A percentile compares a stretch with the other conserved stretches of the same genome.
Evolutionary conservation across 139 green algal genomes (phyloP).

Genomic region (Picochlorum sp.): DNA sequence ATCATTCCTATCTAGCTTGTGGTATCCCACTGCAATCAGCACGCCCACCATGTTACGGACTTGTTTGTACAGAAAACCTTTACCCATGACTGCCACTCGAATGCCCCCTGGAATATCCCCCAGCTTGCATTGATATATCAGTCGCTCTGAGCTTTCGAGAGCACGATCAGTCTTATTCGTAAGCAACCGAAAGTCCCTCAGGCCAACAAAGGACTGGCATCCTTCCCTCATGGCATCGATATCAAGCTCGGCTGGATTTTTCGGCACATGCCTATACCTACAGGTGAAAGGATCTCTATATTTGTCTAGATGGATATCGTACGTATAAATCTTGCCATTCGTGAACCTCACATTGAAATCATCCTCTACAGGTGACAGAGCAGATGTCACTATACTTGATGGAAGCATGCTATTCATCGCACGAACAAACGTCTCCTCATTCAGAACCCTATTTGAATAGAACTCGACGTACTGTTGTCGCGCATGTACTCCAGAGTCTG

Average conservation of each 20-base stretch:
- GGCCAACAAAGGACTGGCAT: conserved; percentile 1
- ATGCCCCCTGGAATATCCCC: neutral
- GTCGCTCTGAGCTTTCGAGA: conserved; percentile 1
- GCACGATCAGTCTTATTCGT: neutral
- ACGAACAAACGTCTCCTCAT: neutral
- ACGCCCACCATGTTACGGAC: neutral
- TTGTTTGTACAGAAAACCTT: conserved; percentile 13
- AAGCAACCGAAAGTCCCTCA: conserved; percentile 2
- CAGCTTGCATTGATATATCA: neutral
- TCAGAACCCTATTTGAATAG: conserved; percentile 1
- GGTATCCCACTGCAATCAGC: neutral
- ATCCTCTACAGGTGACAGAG: neutral
- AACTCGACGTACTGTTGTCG: conserved; percentile 1
- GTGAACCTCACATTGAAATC: conserved; percentile 11
- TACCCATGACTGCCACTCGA: neutral
- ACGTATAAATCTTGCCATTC: conserved; percentile 5
- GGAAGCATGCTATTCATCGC: conserved; percentile 7
- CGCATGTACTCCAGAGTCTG: conserved; percentile 14
- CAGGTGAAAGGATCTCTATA: conserved; percentile 3
- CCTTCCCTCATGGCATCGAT: neutral
- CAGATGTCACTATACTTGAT: neutral
- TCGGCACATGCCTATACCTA: conserved; percentile 3
- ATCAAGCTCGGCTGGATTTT: neutral
- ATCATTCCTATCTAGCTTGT: neutral
- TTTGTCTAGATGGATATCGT: conserved; percentile 10